A percentile compares a stretch with the other conserved stretches of the same genome.
These are phyloP conservation scores for Metschnikowia similis DNA, from an alignment of 805 yeast genomes.

Conservation along the genomic window DNA sequence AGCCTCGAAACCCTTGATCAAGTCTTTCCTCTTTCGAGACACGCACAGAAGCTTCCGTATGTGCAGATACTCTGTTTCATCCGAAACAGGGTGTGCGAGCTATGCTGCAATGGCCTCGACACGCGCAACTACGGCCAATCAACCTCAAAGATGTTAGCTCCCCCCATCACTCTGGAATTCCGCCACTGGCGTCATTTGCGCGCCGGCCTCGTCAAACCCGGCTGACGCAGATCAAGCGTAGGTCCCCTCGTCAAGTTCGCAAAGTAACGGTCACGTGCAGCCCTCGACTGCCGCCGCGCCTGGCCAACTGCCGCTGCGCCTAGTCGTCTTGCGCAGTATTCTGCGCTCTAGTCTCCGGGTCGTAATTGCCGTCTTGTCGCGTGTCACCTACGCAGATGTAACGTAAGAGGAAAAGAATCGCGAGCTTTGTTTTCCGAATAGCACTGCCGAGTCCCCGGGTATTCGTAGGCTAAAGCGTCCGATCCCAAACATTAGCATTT, in stretches of 20 bases:
- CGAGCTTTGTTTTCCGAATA: neutral
- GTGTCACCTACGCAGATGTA: neutral
- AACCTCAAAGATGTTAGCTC: too few species aligned
- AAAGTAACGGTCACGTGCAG: neutral
- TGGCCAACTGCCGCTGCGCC: neutral
- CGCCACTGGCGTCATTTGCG: too few species aligned
- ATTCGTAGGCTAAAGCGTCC: neutral
- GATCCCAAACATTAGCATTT: neutral
- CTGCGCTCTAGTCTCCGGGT: too few species aligned
- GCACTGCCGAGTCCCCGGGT: neutral
- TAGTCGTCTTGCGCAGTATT: neutral
- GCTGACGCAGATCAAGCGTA: too few species aligned
- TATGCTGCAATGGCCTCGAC: too few species aligned
- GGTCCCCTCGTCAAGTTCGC: neutral
- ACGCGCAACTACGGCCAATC: too few species aligned
- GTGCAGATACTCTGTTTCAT: neutral
- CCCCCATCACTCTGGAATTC: too few species aligned
- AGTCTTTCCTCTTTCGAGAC: neutral
- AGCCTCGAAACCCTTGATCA: neutral
- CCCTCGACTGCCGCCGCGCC: too few species aligned
- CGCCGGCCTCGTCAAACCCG: too few species aligned
- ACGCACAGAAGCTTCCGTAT: constrained; percentile 2
- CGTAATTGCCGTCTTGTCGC: neutral
- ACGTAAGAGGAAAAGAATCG: neutral
- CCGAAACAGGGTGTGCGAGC: neutral